Base-by-base conservation (phyloP, 805 yeast species). In the Debaryomyces castellii region DNA sequence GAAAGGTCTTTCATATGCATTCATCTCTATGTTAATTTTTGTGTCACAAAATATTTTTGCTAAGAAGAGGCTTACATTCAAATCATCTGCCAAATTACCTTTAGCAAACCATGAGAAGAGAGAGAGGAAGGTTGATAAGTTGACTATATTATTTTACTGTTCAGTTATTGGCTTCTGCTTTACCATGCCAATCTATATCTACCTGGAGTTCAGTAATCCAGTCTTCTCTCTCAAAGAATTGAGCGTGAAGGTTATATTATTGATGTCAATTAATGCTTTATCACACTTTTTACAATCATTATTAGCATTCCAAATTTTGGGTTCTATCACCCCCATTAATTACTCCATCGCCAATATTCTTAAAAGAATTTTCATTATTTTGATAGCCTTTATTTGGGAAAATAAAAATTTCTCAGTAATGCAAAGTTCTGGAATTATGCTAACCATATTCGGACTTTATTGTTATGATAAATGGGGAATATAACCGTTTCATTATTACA, bases 11-110 rank as follows among this genome's bases (percentile, higher is more conserved):
- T 36, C 65, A 6, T 79, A 73, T 59, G 83, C 84, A 6, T 76
- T 78, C 45, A 48, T 75, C 17, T 77, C 82, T 34, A 80, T 80
- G 84, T 51, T 80, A 24, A 85, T 87, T 27, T 87, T 87, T 64
- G 95, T 87, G 10, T 71, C 83, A 7, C 95, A 87, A 59, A 87
- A 86, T 59, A 84, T 87, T 44, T 86, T 85, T 67, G 90, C 92
- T n/a, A 87, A 87, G 58, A 80, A 76, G 52, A 77, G 84, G 43
- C 64, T 87, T 42, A 85, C 91, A 1, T 66, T 74, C 44, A 76
- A 73, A 43, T 40, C 61, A 61, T 21, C 40, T 34, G 51, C 46
- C 10, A 20, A 53, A 22, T 48, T 63, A 28, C 67, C 68, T 11
- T 52, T 42, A 7, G 11, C 47, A n/a, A 53, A 46, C 30, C 47